Base-by-base conservation (phyloP, 2,329 filamentous ascomycete species). In the Epichloe gansuensis region DNA sequence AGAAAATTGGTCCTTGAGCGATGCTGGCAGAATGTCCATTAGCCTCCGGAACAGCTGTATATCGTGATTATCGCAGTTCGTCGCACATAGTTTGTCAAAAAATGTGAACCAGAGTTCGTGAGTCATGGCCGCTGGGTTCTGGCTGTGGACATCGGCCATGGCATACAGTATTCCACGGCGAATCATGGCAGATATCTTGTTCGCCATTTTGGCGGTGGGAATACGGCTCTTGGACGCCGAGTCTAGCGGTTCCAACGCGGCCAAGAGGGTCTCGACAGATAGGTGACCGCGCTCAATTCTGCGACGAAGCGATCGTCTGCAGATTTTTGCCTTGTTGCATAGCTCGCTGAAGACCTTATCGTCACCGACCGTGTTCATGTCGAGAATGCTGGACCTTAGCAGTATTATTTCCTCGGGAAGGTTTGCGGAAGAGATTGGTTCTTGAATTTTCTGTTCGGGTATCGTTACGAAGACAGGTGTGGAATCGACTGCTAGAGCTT, bases 201-300 rank as follows among this genome's bases (percentile, higher is more conserved):
- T 45, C 8, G 51, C 58, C 35, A 51, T 54, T 11, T 49, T 44
- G 2, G 46, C 43, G n/a, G 49, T 44, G 13, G 54, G 49, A 3
- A 61, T 53, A 15, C 50, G 56, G 40, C 43, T 52, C 17, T 46
- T 54, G 3, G 54, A 51, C 13, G 46, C 36, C 35, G 39, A n/a
- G 45, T 61, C 59, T 13, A 61, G 49, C 1, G 60, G 59, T 2
- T 60, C 57, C 41, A 61, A 34, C 5, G 54, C 50, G 25, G 50
- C 44, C 11, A 50, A 21, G 12, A 61, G 25, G 23, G 23, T 46
- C n/a, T 57, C 50, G 13, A 49, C 43, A 27, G 56, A 54, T 8
- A 60, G 25, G 2, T 55, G n/a, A 47, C 55, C 52, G 4, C 50
- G 42, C 21, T 53, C 39, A 17, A 60, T 48, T 21, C 54, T 55